These are phyloP conservation scores for Aquilaria malaccensis DNA, from an alignment of 345 rosid species.

Conservation along the genomic window DNA sequence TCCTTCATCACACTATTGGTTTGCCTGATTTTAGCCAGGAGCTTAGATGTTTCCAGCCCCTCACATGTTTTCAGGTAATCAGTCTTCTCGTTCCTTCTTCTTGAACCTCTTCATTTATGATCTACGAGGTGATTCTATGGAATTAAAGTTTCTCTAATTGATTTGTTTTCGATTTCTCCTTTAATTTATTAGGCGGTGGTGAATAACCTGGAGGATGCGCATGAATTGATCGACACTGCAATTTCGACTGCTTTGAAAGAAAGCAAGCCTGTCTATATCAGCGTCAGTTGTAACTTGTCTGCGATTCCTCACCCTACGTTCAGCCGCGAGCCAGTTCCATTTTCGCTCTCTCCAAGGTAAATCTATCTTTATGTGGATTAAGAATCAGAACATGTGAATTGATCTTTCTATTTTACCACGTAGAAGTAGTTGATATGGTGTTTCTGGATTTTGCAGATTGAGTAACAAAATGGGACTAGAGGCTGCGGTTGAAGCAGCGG, in stretches of 20 bases:
- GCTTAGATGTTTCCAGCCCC: constrained; percentile 58
- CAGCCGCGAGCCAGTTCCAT: constrained; percentile 60
- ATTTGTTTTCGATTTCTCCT: neutral
- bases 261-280: constrained; percentile 83
- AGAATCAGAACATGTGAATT: neutral
- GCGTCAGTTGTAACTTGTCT: constrained; percentile 61
- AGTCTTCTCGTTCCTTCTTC: neutral
- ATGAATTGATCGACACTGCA: constrained; percentile 65
- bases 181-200: constrained; percentile 48
- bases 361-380: neutral
- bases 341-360: constrained; percentile 54
- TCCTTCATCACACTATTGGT: constrained; percentile 76
- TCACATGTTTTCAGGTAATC: constrained; percentile 67
- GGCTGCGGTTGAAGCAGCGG: constrained; percentile 72
- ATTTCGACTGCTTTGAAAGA: constrained; percentile 70
- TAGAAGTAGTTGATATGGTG: neutral
- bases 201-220: constrained; percentile 76
- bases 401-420: neutral
- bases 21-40: constrained; percentile 76
- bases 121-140: neutral
- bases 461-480: constrained; percentile 54
- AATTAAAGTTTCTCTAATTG: neutral
- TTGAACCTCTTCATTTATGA: neutral
- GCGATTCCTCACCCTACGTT: constrained; percentile 68
- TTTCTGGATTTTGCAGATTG: constrained; percentile 26